Base-by-base conservation (phyloP, 495 filamentous ascomycete species). In the Penicillium flavigenum region DNA sequence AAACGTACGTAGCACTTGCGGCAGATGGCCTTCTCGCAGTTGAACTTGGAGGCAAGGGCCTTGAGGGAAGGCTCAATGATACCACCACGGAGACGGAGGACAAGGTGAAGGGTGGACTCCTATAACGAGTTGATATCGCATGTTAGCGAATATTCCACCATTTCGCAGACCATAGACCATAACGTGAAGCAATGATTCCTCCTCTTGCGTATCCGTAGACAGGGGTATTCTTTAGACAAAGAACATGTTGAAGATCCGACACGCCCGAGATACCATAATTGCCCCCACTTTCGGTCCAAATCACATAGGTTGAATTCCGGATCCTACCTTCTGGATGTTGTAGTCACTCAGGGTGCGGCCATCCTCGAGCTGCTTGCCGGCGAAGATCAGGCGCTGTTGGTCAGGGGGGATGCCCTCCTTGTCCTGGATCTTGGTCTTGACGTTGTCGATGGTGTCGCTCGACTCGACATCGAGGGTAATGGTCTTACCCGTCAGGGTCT, bases 21-120 rank as follows among this genome's bases (percentile, higher is more conserved):
- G 89, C 94, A 98, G 79, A 98, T 96, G 86, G 90, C 90, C 89
- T 98, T 98, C 61, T 98, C 94, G 88, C 93, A 97, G 84, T 98
- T 98, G 86, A 92, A 98, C 84, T 96, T 97, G 81, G 86, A 89
- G 64, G 94, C 94, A 63, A 98, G 88, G 58, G 91, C 95, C 86
- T 98, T 98, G 69, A 98, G 86, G 67, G 91, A 96, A 69, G 94
- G 94, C 84, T 98, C 94, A 72, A 98, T 98, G 82, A 98, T 92
- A 81, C 94, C 94, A 80, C 94, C 94, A 83, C 94, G 92, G 66
- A 98, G 93, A 84, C 94, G 92, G 75, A 98, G 93, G 76, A 98
- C 94, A 66, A 98, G 82, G 83, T 98, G 94, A 71, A 98, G 94
- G 64, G 94, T 98, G 55, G 93, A 96, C 85, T 97, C 93, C 93